Conservation (phyloP, 1,284 basidiomycete genomes). For the Flammula alnicola region DNA sequence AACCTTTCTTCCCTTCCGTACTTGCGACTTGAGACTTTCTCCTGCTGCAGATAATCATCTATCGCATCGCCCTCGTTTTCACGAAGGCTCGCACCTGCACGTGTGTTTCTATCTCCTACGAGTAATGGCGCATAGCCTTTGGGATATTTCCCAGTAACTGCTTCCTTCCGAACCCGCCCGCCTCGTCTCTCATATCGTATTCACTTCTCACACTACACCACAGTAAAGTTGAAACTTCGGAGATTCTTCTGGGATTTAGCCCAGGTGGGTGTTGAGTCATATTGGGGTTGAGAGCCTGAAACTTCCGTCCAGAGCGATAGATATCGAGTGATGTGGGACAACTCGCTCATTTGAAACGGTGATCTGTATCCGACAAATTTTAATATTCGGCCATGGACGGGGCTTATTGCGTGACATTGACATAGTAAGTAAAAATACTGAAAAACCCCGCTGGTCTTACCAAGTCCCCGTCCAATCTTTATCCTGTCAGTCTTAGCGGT, state of each 20-base stretch:
- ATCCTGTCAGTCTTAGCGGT: neutral
- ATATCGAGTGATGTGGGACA: no score
- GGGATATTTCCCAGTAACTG: neutral
- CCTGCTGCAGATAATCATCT: neutral
- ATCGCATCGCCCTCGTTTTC: slow-evolving; percentile 1
- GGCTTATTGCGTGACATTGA: slow-evolving; percentile 1
- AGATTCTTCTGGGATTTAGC: slow-evolving; percentile 6
- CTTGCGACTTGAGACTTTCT: no score
- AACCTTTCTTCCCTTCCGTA: neutral
- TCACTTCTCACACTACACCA: neutral
- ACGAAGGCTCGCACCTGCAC: slow-evolving; percentile 2
- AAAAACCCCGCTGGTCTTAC: no score
- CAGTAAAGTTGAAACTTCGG: slow-evolving; percentile 6
- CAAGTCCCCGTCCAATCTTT: no score
- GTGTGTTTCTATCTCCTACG: neutral
- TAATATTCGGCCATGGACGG: slow-evolving; percentile 1
- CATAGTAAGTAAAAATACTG: slow-evolving; percentile 3
- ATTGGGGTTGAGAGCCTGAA: neutral
- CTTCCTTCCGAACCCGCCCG: slow-evolving; percentile 4
- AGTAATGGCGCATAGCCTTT: neutral
- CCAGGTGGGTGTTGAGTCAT: neutral
- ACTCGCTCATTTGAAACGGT: neutral
- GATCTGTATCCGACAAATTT: neutral
- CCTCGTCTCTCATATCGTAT: neutral
- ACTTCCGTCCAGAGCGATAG: no score